Evolutionary conservation across 352 stramenopile species (phyloP), one percentile per base, ranked within the genome.

Genomic region (Phytophthora idaei): DNA sequence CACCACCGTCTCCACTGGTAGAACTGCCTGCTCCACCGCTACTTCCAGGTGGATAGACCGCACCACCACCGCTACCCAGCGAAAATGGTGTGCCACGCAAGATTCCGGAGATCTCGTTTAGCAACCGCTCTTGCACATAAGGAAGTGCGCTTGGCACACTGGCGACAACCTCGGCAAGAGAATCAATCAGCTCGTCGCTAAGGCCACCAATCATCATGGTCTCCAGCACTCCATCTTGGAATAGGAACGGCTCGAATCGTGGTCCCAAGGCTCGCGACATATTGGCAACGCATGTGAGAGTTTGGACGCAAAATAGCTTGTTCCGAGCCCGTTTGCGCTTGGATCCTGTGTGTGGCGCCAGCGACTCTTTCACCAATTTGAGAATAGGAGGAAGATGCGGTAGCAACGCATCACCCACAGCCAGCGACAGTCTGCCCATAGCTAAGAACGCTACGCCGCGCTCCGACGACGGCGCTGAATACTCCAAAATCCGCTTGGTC

Each of bases 21-120:
- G 44, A 56, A 49, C 17, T 61, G 25, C 15, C 41, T 37, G 44
- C 17, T 11, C 17, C 49, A 10, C 61, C 50, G 27, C 29, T 65
- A 61, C 58, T 68, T 29, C 44, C 55, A 44, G 67, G 39, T 9
- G 64, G 46, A 59, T 71, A 74, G 2, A 27, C 21, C 8, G 59
- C 39, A 11, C 58, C 55, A 27, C 36, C 44, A 14, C 31, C 32
- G 36, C 37, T 66, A 2, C 74, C 78, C 6, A 81, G 50, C 5
- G 73, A 87, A 29, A 95, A 95, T 3, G 87, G 78, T 7, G 85
- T 77, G 10, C 96, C 95, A 27, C 93, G 90, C 11, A 99, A 74
- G 55, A 95, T 97, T 12, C 90, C 83, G n/a, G 96, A 99, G 25
- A 99, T 95, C 64, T 99, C 96, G 61, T 99, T 96, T 36, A 99